A percentile compares a stretch with the other conserved stretches of the same genome.
Evolutionary conservation across 2,329 filamentous ascomycete species (phyloP).

Genomic region (Stachybotrys chlorohalonatus): DNA sequence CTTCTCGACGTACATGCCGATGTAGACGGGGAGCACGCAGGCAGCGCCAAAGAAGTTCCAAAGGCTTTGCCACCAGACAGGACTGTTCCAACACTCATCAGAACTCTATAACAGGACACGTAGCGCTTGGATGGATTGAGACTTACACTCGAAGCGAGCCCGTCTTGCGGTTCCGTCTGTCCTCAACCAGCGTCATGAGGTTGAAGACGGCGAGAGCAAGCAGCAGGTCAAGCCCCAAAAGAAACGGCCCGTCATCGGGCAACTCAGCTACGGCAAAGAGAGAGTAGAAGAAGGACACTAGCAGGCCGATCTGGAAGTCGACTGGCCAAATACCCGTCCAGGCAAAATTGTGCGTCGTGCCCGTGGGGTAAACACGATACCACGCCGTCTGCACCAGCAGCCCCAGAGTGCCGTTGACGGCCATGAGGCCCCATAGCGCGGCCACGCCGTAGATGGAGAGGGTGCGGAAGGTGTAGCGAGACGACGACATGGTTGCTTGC

Average conservation of each 20-base stretch:
- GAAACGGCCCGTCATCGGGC: slow-evolving; percentile 2
- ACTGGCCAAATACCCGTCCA: too few relatives aligned
- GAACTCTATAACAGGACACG: background rate
- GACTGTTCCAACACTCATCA: background rate
- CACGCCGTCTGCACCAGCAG: too few relatives aligned
- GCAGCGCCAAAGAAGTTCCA: slow-evolving; percentile 2
- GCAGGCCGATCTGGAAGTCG: background rate
- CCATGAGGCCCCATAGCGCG: too few relatives aligned
- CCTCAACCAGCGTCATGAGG: slow-evolving; percentile 4
- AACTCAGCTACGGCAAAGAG: background rate
- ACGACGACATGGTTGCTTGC: too few relatives aligned
- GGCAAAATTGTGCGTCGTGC: too few relatives aligned
- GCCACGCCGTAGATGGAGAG: too few relatives aligned
- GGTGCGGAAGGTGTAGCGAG: too few relatives aligned
- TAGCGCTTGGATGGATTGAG: background rate
- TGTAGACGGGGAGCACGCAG: slow-evolving; percentile 1
- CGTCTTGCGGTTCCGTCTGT: background rate
- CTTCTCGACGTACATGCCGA: background rate
- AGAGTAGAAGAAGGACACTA: background rate
- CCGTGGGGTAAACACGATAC: too few relatives aligned
- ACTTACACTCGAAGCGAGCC: background rate
- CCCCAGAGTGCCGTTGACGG: too few relatives aligned
- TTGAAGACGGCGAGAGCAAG: slow-evolving; percentile 3
- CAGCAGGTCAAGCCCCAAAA: slow-evolving; percentile 2
- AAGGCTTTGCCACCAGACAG: slow-evolving; percentile 1